Percentiles rank a stretch among this genome's conserved stretches.
Evolutionary conservation across 257 asterid species (phyloP).

Genomic region (Nicotiana sylvestris): DNA sequence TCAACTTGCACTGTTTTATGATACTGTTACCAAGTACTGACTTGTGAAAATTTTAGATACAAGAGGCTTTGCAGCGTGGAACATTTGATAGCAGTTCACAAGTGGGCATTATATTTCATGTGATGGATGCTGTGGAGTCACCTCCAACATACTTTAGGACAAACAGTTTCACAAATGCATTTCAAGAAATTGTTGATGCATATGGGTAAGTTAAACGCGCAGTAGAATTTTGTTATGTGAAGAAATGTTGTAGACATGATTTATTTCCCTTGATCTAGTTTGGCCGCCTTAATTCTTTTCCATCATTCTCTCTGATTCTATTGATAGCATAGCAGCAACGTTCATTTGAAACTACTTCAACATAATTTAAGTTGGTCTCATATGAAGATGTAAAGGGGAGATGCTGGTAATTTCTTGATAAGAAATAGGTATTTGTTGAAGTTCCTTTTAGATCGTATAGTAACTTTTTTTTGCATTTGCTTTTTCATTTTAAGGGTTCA

Average conservation of each 20-base stretch:
- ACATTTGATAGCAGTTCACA: constrained; percentile 92
- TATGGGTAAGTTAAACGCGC: constrained; percentile 67
- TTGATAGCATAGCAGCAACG: not conserved
- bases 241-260: not conserved
- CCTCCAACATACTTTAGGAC: constrained; percentile 95
- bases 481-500: not conserved
- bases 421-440: not conserved
- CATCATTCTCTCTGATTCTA: not conserved
- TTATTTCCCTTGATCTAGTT: not conserved
- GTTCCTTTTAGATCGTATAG: not conserved
- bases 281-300: not conserved
- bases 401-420: not conserved
- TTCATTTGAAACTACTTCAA: not conserved
- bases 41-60: constrained; percentile 54
- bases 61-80: constrained; percentile 90
- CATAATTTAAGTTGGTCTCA: not conserved
- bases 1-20: not conserved
- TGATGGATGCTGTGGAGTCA: constrained; percentile 76
- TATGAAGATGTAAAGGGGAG: not conserved
- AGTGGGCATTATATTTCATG: constrained; percentile 90
- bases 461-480: not conserved
- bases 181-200: constrained; percentile 98
- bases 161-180: constrained; percentile 69
- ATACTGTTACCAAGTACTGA: constrained; percentile 4
- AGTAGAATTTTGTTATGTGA: not conserved